phyloP scores from a whole-genome alignment of 2,329 filamentous ascomycete genomes.

The Monosporascus sp. region DNA sequence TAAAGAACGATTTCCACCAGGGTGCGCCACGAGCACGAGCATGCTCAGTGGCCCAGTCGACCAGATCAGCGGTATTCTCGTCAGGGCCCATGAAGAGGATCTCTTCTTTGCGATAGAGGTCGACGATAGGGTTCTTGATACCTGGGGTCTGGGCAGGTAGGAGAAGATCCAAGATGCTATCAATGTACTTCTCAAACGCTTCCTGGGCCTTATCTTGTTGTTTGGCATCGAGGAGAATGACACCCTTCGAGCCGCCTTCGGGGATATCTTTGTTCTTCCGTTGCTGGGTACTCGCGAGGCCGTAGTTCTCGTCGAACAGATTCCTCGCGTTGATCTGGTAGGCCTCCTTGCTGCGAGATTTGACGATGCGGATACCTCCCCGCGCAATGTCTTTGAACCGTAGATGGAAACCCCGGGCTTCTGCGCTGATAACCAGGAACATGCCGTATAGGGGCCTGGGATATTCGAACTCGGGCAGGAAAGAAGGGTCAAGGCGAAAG shows the following conservation, averaged over 20 bases:
- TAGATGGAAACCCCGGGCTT: constrained; percentile 94
- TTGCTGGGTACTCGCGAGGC: constrained; percentile 95
- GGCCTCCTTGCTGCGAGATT: constrained; percentile 92
- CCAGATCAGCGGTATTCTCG: constrained; percentile 95
- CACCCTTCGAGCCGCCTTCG: constrained; percentile 95
- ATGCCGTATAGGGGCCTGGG: constrained; percentile 92
- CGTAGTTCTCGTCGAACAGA: constrained; percentile 98
- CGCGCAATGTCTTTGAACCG: constrained; percentile 96
- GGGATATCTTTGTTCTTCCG: constrained; percentile 99
- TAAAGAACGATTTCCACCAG: constrained; percentile 99
- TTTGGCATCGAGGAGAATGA: constrained; percentile 87
- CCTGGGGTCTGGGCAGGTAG: constrained; percentile 85
- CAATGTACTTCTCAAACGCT: constrained; percentile 99
- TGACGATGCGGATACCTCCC: constrained; percentile 96
- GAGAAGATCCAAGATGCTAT: constrained; percentile 93
- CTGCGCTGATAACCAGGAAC: constrained; percentile 96
- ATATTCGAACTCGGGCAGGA: constrained; percentile 89
- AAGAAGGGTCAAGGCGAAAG: constrained; percentile 85
- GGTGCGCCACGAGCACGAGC: constrained; percentile 80
- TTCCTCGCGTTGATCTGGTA: constrained; percentile 95
- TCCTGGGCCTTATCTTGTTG: constrained; percentile 90
- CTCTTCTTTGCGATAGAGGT: constrained; percentile 89
- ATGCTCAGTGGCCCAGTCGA: constrained; percentile 98
- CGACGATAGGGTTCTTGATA: constrained; percentile 98
- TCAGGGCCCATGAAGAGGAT: constrained; percentile 98